phyloP scores from a whole-genome alignment of 495 filamentous ascomycete genomes.

The Lasiosphaeria hispida region DNA sequence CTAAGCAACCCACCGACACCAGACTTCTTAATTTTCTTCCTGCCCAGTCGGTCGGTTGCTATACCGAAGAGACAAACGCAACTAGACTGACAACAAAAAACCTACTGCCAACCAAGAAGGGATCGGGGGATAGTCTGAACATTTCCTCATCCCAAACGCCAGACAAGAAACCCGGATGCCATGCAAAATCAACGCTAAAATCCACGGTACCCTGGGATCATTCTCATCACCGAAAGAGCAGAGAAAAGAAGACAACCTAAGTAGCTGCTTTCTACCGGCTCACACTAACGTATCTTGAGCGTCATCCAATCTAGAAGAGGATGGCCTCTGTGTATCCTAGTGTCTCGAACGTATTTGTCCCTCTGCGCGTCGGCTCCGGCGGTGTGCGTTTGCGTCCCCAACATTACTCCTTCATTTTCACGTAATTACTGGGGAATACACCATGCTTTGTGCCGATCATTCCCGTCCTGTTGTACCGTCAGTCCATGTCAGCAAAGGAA shows the following conservation, averaged over 20 bases:
- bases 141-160: slow-evolving; percentile 2
- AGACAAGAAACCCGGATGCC: slow-evolving; percentile 1
- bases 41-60: too few species aligned
- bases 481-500: slow-evolving; percentile 8
- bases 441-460: slow-evolving; percentile 53
- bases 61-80: too few species aligned
- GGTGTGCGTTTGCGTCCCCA: background rate
- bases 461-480: slow-evolving; percentile 47
- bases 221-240: background rate
- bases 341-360: too few species aligned
- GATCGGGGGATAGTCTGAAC: background rate
- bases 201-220: background rate
- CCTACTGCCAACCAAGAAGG: background rate
- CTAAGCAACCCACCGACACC: too few species aligned
- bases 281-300: too few species aligned
- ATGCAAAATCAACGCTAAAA: slow-evolving; percentile 3
- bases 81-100: too few species aligned
- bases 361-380: background rate
- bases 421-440: slow-evolving; percentile 58
- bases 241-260: too few species aligned
- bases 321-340: background rate
- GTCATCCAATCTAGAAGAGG: background rate
- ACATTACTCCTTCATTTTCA: slow-evolving; percentile 44
- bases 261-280: too few species aligned
- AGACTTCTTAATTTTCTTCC: too few species aligned